Percentiles rank a stretch among this genome's conserved stretches.
These are phyloP conservation scores for Nicotiana tabacum DNA, from an alignment of 257 asterid species.

Conservation along the genomic window DNA sequence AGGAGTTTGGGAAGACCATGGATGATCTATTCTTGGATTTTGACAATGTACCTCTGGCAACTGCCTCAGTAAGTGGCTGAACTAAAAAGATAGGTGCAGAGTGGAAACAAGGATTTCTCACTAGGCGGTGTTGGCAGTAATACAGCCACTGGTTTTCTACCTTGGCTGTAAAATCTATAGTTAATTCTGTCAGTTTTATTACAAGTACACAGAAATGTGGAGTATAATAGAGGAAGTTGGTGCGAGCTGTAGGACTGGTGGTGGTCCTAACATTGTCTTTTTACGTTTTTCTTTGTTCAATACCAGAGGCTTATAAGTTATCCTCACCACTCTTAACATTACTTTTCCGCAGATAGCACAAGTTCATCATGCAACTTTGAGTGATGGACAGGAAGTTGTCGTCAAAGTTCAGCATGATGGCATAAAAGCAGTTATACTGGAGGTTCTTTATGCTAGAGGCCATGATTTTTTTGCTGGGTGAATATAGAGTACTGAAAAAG, in stretches of 20 bases:
- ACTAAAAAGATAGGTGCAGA: neutral
- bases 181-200: neutral
- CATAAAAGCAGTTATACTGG: conserved; percentile 76
- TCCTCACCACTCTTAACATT: neutral
- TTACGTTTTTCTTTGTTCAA: neutral
- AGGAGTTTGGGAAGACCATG: conserved; percentile 73
- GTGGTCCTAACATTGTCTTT: neutral
- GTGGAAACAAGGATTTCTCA: neutral
- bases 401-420: conserved; percentile 97
- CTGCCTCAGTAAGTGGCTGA: conserved; percentile 79
- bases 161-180: neutral
- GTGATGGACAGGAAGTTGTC: conserved; percentile 75
- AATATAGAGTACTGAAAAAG: neutral
- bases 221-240: neutral
- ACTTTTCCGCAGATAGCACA: conserved; percentile 73
- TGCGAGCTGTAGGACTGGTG: neutral
- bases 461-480: neutral
- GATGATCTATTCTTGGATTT: conserved; percentile 71
- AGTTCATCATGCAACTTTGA: conserved; percentile 93
- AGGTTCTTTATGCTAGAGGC: conserved; percentile 38
- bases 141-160: neutral
- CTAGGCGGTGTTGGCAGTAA: neutral
- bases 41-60: conserved; percentile 73
- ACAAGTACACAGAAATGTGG: neutral
- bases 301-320: neutral